Base-by-base conservation (phyloP, 2,329 filamentous ascomycete genomes). In the Hysterium pulicare region DNA sequence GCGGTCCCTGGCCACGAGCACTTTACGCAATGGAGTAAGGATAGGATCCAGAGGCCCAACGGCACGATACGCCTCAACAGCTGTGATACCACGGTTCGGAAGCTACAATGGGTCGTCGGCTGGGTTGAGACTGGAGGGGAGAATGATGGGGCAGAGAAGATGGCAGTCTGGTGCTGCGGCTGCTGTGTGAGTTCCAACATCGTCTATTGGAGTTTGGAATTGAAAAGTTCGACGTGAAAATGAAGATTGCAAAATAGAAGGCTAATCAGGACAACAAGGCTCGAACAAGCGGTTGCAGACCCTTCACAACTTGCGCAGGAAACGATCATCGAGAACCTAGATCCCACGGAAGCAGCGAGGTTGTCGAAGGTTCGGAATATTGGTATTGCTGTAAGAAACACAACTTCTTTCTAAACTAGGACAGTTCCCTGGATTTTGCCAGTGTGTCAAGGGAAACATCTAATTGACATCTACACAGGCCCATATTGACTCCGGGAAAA, bases 401-500 rank as follows among this genome's bases (percentile, higher is more conserved):
- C 5, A 7, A 41, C 5, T 31, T 28, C 34, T 37, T 37, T 19
- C 19, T 20, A 13, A 7, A 4, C 9, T 21, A 22, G 9, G 3
- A 23, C 16, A 23, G 23, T 21, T 44, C 19, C 32, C 32, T 15
- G 3, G 26, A 10, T 16, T 40, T 20, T 3, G 34, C 3, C 6
- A 16, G 20, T 10, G n/a, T 31, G 33, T 9, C 11, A 21, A 13
- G 13, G 9, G 16, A 22, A 13, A 42, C 19, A 11, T 11, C 21
- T 20, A 9, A 28, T 20, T 26, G 15, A 37, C 11, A 22, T 23
- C 23, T 6, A 24, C 32, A 42, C 56, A 90, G 85, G 93, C 93
- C 53, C 93, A 98, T 67, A 98, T 98, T 66, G 93, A 98, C 74
- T 95, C 89, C 62, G 93, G 93, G 59, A 98, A 98, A 74, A 98